phyloP scores from a whole-genome alignment of 2,329 filamentous ascomycete species.

The Atkinsonella texensis region DNA sequence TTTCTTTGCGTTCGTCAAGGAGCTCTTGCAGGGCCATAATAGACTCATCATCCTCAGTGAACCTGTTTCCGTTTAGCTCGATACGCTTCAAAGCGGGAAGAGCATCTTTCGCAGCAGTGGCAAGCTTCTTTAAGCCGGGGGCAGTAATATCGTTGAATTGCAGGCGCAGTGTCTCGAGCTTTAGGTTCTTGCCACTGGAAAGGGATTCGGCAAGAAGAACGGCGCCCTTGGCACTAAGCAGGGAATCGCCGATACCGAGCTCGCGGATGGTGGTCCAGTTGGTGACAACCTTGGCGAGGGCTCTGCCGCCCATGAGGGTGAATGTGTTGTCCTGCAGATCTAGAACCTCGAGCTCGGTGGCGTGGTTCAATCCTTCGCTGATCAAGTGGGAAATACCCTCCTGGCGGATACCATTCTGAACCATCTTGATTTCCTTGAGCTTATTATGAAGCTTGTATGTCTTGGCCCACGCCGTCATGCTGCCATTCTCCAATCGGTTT shows the following conservation, averaged over 20 bases:
- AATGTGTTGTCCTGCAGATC: conserved; percentile 98
- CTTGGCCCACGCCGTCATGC: conserved; percentile 90
- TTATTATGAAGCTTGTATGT: conserved; percentile 72
- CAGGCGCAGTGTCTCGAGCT: conserved; percentile 68
- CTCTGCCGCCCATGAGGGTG: conserved; percentile 65
- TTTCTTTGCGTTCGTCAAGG: conserved; percentile 67
- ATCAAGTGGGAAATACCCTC: conserved; percentile 81
- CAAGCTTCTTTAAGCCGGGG: conserved; percentile 59
- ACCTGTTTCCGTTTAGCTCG: conserved; percentile 94
- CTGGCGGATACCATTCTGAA: conserved; percentile 92
- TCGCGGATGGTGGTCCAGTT: conserved; percentile 69
- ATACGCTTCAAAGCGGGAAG: conserved; percentile 73
- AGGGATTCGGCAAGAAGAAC: conserved; percentile 63
- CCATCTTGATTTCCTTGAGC: conserved; percentile 86
- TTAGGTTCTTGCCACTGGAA: conserved; percentile 60
- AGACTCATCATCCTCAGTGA: conserved; percentile 69
- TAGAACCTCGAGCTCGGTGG: conserved; percentile 57
- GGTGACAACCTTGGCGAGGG: conserved; percentile 61
- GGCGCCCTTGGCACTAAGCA: conserved; percentile 68
- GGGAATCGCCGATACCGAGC: conserved; percentile 78
- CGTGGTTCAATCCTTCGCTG: conserved; percentile 62
- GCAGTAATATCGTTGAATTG: conserved; percentile 92
- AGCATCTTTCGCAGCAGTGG: conserved; percentile 51
- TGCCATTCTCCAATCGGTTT: conserved; percentile 90
- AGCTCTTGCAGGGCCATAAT: conserved; percentile 58